These are phyloP conservation scores for Luffa aegyptiaca DNA, from an alignment of 306 rosid genomes.

Conservation along the genomic window DNA sequence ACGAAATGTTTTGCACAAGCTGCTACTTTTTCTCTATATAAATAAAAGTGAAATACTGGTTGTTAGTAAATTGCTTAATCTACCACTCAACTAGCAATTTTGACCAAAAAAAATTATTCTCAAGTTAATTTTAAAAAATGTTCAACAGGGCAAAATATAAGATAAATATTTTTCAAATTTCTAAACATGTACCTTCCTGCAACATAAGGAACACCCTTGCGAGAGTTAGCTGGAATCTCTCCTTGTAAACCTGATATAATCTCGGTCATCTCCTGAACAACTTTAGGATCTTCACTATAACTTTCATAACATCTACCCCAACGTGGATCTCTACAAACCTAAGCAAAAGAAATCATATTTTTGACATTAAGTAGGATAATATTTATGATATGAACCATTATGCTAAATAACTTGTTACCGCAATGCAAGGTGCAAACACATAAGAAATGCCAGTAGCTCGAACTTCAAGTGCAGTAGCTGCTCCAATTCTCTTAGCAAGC, in stretches of 20 bases:
- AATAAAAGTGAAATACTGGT: background rate
- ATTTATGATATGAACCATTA: background rate
- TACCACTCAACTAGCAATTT: background rate
- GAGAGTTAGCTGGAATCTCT: constrained; percentile 1
- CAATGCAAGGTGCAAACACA: constrained; percentile 4
- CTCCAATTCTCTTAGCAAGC: constrained; percentile 2
- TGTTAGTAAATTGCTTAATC: no score
- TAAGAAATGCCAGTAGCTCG: constrained; percentile 9
- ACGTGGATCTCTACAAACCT: constrained; percentile 15
- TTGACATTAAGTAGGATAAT: background rate
- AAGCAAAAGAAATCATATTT: background rate
- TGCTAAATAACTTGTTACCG: background rate
- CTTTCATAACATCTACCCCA: constrained; percentile 14
- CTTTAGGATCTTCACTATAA: background rate
- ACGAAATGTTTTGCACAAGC: constrained; percentile 34
- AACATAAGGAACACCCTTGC: constrained; percentile 7
- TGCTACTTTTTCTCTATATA: constrained; percentile 18
- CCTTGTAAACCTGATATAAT: constrained; percentile 13
- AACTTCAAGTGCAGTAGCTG: constrained; percentile 7
- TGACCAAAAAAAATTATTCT: no score
- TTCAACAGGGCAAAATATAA: no score
- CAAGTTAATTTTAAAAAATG: no score
- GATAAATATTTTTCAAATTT: no score
- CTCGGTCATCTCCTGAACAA: constrained; percentile 10
- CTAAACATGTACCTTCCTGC: background rate